Base-by-base conservation (phyloP, 1,284 basidiomycete species). In the Ustanciosporium gigantosporum region DNA sequence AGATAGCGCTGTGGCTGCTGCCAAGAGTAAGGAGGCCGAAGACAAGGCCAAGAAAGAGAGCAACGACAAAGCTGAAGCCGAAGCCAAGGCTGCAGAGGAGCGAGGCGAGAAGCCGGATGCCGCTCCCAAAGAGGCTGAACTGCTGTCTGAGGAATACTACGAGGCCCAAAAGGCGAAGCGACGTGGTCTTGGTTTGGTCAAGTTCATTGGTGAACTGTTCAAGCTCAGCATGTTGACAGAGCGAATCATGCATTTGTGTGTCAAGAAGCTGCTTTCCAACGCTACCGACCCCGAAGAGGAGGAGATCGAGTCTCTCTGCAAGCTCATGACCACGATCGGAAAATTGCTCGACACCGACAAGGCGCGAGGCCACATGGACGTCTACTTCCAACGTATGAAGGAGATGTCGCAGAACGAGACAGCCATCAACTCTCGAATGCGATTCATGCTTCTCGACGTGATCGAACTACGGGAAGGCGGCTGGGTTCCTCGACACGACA, bases 181-280 rank as follows among this genome's bases (percentile, higher is more conserved):
- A 64, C 88, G 90, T 66, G 92, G 93, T 79, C 87, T 97, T 20
- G 94, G 94, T 83, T 85, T 97, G 57, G 90, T 97, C 79, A 90
- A 90, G 79, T 95, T 98, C 81, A 95, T 97, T 66, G 93, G 94
- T 73, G 93, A 97, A 81, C 83, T 97, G 49, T 97, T 92, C 87
- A 96, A 96, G 82, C 82, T 96, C 29, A 87, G 88, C 79, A 94
- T 95, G 90, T 82, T 95, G 45, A 91, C 89, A 36, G 89, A 91
- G 80, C 86, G 89, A 66, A 93, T 94, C 80, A 96, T 98, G 88
- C 89, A 92, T 80, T 87, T 91, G 76, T 97, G 93, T 82, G 87
- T 97, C 77, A 90, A 92, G 84, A 91, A 92, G 80, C 84, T 97
- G 6, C 83, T 97, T 21, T 85, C 87, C 59, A 95, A 96, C 76